Evolutionary conservation across 1,284 basidiomycete species (phyloP).

Genomic region (Peniophora sp.): DNA sequence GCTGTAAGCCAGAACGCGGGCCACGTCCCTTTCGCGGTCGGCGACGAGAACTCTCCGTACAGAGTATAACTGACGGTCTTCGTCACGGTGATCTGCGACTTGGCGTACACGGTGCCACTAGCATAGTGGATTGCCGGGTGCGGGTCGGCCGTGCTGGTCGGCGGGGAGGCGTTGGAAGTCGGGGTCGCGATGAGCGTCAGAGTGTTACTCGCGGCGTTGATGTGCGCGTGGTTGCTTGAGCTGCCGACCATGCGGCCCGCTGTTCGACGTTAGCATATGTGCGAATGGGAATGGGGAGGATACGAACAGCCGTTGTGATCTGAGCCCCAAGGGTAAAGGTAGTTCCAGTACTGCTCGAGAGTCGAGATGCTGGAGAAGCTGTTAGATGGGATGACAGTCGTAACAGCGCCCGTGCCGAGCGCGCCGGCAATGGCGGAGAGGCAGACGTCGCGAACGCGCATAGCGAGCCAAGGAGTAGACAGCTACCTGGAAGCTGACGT

Average conservation of each 20-base stretch:
- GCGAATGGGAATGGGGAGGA: not conserved
- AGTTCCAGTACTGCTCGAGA: slow-evolving; percentile 31
- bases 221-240: slow-evolving; percentile 29
- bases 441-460: too few species aligned
- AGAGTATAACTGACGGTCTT: slow-evolving; percentile 24
- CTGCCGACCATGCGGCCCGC: slow-evolving; percentile 34
- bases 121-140: slow-evolving; percentile 13
- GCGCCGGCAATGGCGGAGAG: not conserved
- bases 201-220: slow-evolving; percentile 26
- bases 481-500: too few species aligned
- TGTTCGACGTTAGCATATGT: slow-evolving; percentile 8
- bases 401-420: slow-evolving; percentile 19
- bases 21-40: slow-evolving; percentile 33
- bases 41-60: slow-evolving; percentile 33
- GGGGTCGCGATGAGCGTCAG: slow-evolving; percentile 34
- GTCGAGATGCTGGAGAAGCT: slow-evolving; percentile 29
- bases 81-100: slow-evolving; percentile 31
- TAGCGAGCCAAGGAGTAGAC: too few species aligned
- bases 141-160: slow-evolving; percentile 30
- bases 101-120: slow-evolving; percentile 27
- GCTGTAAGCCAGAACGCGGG: slow-evolving; percentile 34
- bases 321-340: slow-evolving; percentile 38
- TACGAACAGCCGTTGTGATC: slow-evolving; percentile 36
- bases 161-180: slow-evolving; percentile 25
- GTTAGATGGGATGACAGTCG: slow-evolving; percentile 29